Conservation (phyloP, 1,284 basidiomycete species). For the Prillingera fragicola region DNA sequence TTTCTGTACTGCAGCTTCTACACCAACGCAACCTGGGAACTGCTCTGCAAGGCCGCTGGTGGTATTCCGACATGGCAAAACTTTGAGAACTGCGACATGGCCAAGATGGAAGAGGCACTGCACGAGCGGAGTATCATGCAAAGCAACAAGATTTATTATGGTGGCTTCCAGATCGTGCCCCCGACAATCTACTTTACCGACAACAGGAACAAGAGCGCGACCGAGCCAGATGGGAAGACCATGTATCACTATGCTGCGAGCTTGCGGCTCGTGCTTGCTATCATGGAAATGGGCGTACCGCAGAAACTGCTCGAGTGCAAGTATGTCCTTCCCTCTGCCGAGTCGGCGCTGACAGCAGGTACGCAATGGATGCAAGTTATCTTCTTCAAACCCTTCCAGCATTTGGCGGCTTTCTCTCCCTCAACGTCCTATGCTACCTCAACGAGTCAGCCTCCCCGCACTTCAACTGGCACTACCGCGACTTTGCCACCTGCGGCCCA, state of each 20-base stretch:
- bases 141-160: slow-evolving; percentile 21
- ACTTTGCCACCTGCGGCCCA: slow-evolving; percentile 33
- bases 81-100: slow-evolving; percentile 16
- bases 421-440: slow-evolving; percentile 24
- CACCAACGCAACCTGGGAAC: slow-evolving; percentile 21
- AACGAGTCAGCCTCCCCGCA: slow-evolving; percentile 17
- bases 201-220: slow-evolving; percentile 7
- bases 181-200: slow-evolving; percentile 28
- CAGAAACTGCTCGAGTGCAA: slow-evolving; percentile 11
- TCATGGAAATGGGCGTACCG: slow-evolving; percentile 27
- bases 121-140: slow-evolving; percentile 16
- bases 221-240: too few relatives aligned
- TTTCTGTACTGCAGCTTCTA: slow-evolving; percentile 31
- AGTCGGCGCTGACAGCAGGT: too few relatives aligned
- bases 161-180: slow-evolving; percentile 33
- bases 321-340: too few relatives aligned
- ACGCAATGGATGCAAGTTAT: slow-evolving; percentile 27
- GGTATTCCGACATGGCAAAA: slow-evolving; percentile 17
- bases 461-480: slow-evolving; percentile 21
- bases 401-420: slow-evolving; percentile 27
- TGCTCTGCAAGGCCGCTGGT: slow-evolving; percentile 17
- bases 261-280: slow-evolving; percentile 23
- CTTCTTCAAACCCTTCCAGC: slow-evolving; percentile 27
- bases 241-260: slow-evolving; percentile 25
- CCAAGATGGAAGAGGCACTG: slow-evolving; percentile 21